These are phyloP conservation scores for Wickerhamomyces mucosus DNA, from an alignment of 805 yeast species.

Conservation along the genomic window DNA sequence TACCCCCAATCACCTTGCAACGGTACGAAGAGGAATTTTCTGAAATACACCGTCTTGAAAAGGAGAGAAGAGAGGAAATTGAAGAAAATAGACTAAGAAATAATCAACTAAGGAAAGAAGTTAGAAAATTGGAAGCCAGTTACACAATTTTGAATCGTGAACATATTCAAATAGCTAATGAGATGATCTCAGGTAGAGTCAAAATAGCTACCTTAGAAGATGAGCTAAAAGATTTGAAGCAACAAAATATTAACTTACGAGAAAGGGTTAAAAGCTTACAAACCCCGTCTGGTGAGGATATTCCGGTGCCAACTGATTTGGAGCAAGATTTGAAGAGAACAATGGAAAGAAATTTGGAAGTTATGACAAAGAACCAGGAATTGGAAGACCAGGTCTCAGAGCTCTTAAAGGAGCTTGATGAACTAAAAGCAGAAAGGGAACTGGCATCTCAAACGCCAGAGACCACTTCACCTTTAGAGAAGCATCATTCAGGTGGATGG, in stretches of 20 bases:
- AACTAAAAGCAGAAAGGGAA: constrained; percentile 20
- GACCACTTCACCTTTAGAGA: constrained; percentile 1
- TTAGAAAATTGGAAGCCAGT: constrained; percentile 61
- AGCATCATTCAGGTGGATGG: constrained; percentile 10
- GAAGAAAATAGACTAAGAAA: constrained; percentile 59
- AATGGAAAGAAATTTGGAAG: constrained; percentile 52
- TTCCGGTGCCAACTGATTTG: constrained; percentile 28
- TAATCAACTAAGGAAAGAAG: constrained; percentile 63
- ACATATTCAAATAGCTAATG: constrained; percentile 81
- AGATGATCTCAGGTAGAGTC: constrained; percentile 73
- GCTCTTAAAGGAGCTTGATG: constrained; percentile 33
- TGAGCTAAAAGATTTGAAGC: constrained; percentile 54
- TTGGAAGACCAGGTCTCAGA: constrained; percentile 43
- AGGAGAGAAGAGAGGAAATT: constrained; percentile 55
- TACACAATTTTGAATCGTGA: constrained; percentile 66
- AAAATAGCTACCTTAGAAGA: constrained; percentile 65
- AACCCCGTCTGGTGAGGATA: constrained; percentile 21
- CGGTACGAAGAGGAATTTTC: constrained; percentile 68
- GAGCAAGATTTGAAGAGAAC: constrained; percentile 48
- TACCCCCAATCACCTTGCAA: constrained; percentile 63
- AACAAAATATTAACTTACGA: constrained; percentile 37
- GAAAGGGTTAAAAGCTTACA: constrained; percentile 22
- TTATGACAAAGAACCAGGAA: constrained; percentile 51
- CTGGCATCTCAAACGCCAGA: too few species aligned
- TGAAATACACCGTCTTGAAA: constrained; percentile 67